Evolutionary conservation across 352 stramenopile species (phyloP), one percentile per base, ranked within the genome.

Genomic region (Globisporangium rhizosaccharum): DNA sequence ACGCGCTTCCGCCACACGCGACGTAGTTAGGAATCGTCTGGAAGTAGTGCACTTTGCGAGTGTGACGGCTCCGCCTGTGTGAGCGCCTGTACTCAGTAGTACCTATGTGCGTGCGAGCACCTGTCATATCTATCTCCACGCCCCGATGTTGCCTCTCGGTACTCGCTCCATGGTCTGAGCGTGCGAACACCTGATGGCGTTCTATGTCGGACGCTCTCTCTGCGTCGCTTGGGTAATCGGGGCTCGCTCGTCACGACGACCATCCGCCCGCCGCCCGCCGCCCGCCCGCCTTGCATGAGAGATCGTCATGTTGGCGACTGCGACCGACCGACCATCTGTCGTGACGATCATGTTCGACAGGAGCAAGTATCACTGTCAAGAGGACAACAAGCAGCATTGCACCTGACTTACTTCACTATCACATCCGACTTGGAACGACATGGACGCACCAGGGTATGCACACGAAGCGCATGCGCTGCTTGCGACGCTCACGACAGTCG

Each of bases 401-500:
- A 39, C 33, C 10, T 12, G 33, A 39, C 33, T 39, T 39, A 14
- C 33, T 39, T 39, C 33, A 39, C 33, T 39, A 39, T 39, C 33
- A 12, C 33, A 39, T 39, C 8, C 33, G 33, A 39, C 33, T 2
- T 12, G 11, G 20, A 46, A 46, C 41, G 41, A 46, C 9, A 56
- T 62, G 49, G 49, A 53, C 12, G 25, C 26, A 20, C 36, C 39
- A 14, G 23, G 12, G 15, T 58, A 33, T 23, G 25, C 41, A 17
- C 11, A 23, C 3, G 57, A 58, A 25, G 57, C 42, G 49, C 55
- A 45, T 39, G 33, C 30, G 20, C 11, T 70, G 63, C 45, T 64
- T 11, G 44, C 49, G 37, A 59, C 49, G n/a, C n/a, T 64, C 33
- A 36, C 49, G 17, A 49, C 36, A n/a, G 36, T 67, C 25, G 23